These are phyloP conservation scores for Fusarium sp. DNA, from an alignment of 2,329 filamentous ascomycete genomes.

Conservation along the genomic window DNA sequence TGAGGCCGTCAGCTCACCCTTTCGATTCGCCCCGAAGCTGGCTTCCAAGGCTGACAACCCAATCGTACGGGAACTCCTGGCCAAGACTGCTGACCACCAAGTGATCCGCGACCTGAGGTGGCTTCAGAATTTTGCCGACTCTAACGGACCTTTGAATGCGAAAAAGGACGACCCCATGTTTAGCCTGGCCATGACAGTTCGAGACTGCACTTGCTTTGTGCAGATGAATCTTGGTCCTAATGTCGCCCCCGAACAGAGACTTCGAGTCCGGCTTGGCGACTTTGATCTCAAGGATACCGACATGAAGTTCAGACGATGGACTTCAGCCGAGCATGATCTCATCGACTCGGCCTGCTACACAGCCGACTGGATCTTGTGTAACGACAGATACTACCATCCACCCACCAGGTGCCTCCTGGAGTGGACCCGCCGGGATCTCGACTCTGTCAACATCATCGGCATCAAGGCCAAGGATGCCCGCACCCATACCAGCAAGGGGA, in stretches of 20 bases:
- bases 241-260: conserved; percentile 37
- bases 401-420: conserved; percentile 53
- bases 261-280: conserved; percentile 76
- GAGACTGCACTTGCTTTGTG: conserved; percentile 82
- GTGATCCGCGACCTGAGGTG: conserved; percentile 50
- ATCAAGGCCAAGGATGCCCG: conserved; percentile 32
- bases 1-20: conserved; percentile 56
- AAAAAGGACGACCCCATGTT: conserved; percentile 61
- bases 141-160: conserved; percentile 56
- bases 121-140: conserved; percentile 58
- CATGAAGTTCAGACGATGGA: conserved; percentile 78
- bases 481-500: conserved; percentile 17
- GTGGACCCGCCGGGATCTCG: conserved; percentile 36
- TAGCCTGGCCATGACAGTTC: conserved; percentile 80
- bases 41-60: conserved; percentile 24
- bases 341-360: conserved; percentile 77
- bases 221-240: conserved; percentile 58
- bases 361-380: conserved; percentile 53
- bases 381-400: conserved; percentile 48
- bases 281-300: conserved; percentile 79
- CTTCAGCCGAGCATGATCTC: conserved; percentile 69
- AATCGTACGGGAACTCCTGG: conserved; percentile 39
- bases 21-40: conserved; percentile 52
- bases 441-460: conserved; percentile 37
- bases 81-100: conserved; percentile 48